Evolutionary conservation across 805 yeast genomes (phyloP), one percentile per base, ranked within the genome.

Genomic region (Torulaspora maleeae): DNA sequence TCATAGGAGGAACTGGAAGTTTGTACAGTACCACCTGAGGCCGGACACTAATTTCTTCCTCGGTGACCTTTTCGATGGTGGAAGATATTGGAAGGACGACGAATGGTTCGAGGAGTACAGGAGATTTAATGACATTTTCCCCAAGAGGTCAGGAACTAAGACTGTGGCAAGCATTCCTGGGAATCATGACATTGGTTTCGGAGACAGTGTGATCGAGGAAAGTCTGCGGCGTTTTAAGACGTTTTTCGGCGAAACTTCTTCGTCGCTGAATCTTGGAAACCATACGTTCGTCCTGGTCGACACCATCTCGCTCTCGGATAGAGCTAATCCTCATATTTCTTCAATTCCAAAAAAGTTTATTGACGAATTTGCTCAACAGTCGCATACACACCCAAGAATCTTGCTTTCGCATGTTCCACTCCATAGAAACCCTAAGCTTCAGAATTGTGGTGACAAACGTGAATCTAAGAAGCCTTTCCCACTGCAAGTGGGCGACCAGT

Each of bases 131-230:
- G 51, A 62, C 1, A 77, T 93, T 3, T 91, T 86, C 63, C 82
- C 84, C 5, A 68, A 70, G 48, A 72, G 72, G 45, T 68, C 74
- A n/a, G 66, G 71, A 43, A 69, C 77, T 41, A 60, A 62, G 35
- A 70, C 74, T 2, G 53, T 71, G 15, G 62, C 69, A 70, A 68
- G 73, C n/a, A 55, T 77, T 27, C 96, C 96, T 0, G 99, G 99
- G 1, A 93, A 93, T 61, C 99, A 93, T 63, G 99, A 93, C 61
- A 87, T 95, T 52, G 99, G 99, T 0, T 91, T 84, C 67, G 96
- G 93, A 24, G 78, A 81, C 48, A 79, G 80, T 0, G 79, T 93
- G 12, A 71, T 79, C 13, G 72, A 74, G 20, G 64, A 71, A 1
- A 79, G 82, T 19, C 66, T 77, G 36, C 66, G 77, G 28, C 68